Base-by-base conservation (phyloP, 225 moss, liverwort and hornwort genomes). In the Sphagnum tenellum region DNA sequence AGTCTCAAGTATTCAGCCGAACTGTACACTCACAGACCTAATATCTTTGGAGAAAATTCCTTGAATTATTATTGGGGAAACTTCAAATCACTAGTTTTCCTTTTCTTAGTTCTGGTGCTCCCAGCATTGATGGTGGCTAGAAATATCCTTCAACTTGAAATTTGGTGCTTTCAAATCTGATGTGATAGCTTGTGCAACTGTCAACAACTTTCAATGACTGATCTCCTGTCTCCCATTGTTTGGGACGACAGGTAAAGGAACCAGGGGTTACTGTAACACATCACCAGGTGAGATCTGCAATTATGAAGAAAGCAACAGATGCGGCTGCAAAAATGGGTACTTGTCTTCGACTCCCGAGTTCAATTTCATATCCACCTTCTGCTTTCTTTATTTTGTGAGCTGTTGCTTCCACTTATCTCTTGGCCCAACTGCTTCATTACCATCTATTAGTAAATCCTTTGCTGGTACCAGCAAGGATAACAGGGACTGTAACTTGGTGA, bases 321-420 rank as follows among this genome's bases (percentile, higher is more conserved):
- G 72, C 70, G 13, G 78, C 77, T 57, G 66, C 52, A 3, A 77
- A 61, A 5, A 85, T 79, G 76, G 89, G 74, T 48, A 82, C 89
- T 8, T 73, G 82, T 49, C 57, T 92, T 48, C 76, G 82, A 61
- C 65, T 86, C 50, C 88, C 88, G 49, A 79, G 71, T 70, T 68
- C 73, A 53, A 69, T 58, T 63, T 73, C 85, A 85, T 90, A 85
- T 90, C 89, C 89, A 68, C 64, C 57, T 67, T 49, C 55, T 7
- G 51, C 10, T 59, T 14, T 46, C 9, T 4, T 50, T 9, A 60
- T 50, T 50, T 45, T 51, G 46, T 5, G 49, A 61, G 8, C 46
- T 68, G 56, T 12, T 62, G 44, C 57, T 82, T 61, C 62, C 65
- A 45, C 45, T 9, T 61, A 58, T 11, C 47, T 61, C 46, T 45